These are phyloP conservation scores for Monocercomonoides exilis DNA, from an alignment of 78 protist genomes.

Conservation along the genomic window DNA sequence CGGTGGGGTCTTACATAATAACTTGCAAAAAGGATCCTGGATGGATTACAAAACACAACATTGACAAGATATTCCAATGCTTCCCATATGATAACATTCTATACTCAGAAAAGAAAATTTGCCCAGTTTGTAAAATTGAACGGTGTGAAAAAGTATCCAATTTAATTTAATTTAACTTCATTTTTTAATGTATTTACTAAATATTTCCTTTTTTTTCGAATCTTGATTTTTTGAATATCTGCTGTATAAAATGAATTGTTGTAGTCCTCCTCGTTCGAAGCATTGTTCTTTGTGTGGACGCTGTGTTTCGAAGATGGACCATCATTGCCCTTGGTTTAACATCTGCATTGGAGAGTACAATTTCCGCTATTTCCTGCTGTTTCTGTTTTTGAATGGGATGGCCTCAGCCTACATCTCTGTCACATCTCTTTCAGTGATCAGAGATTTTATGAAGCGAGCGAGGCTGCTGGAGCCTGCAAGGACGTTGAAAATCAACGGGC, in stretches of 20 bases:
- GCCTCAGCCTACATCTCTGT: background rate
- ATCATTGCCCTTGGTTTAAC: constrained; percentile 8
- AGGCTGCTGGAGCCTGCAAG: background rate
- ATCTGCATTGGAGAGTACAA: background rate
- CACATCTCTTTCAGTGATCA: background rate
- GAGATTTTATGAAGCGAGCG: background rate
- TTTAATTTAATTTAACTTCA: too few relatives aligned
- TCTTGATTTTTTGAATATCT: too few relatives aligned
- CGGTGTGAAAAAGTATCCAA: constrained; percentile 1
- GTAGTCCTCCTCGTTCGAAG: constrained; percentile 7
- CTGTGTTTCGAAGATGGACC: constrained; percentile 2
- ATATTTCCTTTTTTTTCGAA: too few relatives aligned
- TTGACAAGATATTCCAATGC: background rate
- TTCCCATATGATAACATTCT: background rate
- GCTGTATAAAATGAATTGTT: too few relatives aligned
- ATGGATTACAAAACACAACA: background rate
- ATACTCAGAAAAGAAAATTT: background rate
- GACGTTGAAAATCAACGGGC: background rate
- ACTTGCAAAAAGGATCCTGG: background rate
- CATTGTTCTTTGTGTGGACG: background rate
- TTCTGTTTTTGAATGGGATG: background rate
- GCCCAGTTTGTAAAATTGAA: background rate
- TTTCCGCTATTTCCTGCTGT: background rate
- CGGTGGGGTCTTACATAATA: background rate
- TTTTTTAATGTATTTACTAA: too few relatives aligned